Evolutionary conservation across 805 yeast genomes (phyloP).

Genomic region (Saturnispora bothae): DNA sequence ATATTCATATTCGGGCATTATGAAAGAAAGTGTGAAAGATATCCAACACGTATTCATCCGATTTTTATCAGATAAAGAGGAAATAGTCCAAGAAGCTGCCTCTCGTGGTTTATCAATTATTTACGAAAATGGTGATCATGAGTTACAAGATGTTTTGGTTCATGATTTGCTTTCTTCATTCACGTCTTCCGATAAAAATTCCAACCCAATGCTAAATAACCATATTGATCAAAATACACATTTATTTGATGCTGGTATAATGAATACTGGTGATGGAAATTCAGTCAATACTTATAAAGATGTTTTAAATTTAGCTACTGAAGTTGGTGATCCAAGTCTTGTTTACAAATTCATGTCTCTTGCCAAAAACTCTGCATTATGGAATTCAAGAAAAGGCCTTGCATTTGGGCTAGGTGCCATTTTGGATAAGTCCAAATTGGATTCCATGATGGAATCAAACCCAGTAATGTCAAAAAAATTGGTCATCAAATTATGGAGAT

Average conservation of each 20-base stretch:
- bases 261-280: conserved; percentile 75
- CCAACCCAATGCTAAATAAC: conserved; percentile 43
- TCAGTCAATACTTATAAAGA: conserved; percentile 89
- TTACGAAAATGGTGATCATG: conserved; percentile 64
- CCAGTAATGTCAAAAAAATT: conserved; percentile 44
- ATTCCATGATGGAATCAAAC: conserved; percentile 47
- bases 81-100: conserved; percentile 84
- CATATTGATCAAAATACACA: conserved; percentile 69
- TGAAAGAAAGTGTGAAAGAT: conserved; percentile 37
- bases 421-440: conserved; percentile 66
- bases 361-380: conserved; percentile 75
- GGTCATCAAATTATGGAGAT: conserved; percentile 75
- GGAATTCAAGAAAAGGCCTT: conserved; percentile 90
- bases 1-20: conserved; percentile 45
- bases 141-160: conserved; percentile 61
- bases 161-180: conserved; percentile 66
- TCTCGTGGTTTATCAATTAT: conserved; percentile 77
- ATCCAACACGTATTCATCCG: conserved; percentile 70
- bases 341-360: conserved; percentile 91
- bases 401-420: conserved; percentile 89
- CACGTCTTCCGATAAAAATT: conserved; percentile 50
- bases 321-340: conserved; percentile 89
- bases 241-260: conserved; percentile 70
- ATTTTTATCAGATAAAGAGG: conserved; percentile 73
- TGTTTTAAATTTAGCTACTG: conserved; percentile 77